phyloP scores from a whole-genome alignment of 2,329 filamentous ascomycete species.

The Harringtonia lauricola region DNA sequence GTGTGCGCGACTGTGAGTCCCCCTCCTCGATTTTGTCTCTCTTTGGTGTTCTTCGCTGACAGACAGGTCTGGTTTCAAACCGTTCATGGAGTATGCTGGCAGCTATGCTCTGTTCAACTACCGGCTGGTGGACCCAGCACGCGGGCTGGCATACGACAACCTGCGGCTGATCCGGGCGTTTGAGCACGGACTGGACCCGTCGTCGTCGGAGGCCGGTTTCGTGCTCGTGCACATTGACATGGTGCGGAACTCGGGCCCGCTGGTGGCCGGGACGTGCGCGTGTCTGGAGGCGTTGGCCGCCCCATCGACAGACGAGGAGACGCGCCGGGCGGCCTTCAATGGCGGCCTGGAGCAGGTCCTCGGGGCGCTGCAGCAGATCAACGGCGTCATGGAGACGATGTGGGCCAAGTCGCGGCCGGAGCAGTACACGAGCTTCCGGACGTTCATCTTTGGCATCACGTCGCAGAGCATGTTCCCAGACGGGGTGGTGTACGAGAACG shows the following conservation, averaged over 20 bases:
- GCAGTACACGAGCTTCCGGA: conserved; percentile 82
- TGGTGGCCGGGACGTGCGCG: conserved; percentile 62
- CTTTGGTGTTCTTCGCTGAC: not conserved
- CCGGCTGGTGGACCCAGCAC: conserved; percentile 42
- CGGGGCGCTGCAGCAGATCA: conserved; percentile 55
- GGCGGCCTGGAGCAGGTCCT: conserved; percentile 51
- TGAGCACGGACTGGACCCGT: conserved; percentile 76
- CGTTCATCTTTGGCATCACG: conserved; percentile 95
- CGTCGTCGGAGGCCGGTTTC: conserved; percentile 86
- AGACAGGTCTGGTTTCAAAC: conserved; percentile 59
- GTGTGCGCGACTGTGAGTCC: conserved; percentile 75
- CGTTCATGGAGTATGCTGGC: conserved; percentile 79
- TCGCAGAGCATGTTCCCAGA: conserved; percentile 89
- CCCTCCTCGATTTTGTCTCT: not conserved
- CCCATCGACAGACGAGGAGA: conserved; percentile 13
- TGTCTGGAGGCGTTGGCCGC: conserved; percentile 42
- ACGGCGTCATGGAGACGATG: conserved; percentile 79
- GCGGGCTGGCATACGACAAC: conserved; percentile 51
- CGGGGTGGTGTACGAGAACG: conserved; percentile 81
- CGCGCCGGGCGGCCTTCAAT: conserved; percentile 46
- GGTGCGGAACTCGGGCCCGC: conserved; percentile 72
- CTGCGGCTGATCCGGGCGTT: conserved; percentile 84
- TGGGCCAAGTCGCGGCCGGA: conserved; percentile 74
- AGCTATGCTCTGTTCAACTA: conserved; percentile 62
- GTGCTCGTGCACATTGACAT: conserved; percentile 95